A percentile compares a stretch with the other conserved stretches of the same genome.
Evolutionary conservation across 805 yeast species (phyloP).

Genomic region (Cyberlindnera maclurae): DNA sequence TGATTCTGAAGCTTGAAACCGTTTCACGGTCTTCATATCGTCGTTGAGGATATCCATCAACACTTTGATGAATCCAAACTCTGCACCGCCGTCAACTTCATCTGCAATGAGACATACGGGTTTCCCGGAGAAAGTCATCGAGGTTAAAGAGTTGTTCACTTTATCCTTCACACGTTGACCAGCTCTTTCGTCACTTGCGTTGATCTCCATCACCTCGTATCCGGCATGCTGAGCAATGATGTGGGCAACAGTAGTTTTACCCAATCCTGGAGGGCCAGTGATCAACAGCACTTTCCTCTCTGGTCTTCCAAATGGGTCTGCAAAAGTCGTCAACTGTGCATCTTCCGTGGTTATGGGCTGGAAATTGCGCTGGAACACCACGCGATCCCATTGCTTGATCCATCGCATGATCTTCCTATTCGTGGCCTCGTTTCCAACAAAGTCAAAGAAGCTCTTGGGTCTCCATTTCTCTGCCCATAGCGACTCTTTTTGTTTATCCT

Average conservation of each 20-base stretch:
- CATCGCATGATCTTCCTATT: conserved; percentile 55
- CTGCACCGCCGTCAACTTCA: conserved; percentile 80
- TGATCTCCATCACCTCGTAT: conserved; percentile 73
- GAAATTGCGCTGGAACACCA: conserved; percentile 43
- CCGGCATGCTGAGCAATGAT: conserved; percentile 78
- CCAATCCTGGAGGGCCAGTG: conserved; percentile 92
- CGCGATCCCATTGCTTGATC: conserved; percentile 61
- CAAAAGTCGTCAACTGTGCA: conserved; percentile 3
- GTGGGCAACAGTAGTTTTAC: conserved; percentile 87
- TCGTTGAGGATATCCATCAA: conserved; percentile 49
- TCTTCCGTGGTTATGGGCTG: conserved; percentile 20
- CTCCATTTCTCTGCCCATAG: conserved; percentile 63
- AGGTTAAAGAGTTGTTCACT: conserved; percentile 53
- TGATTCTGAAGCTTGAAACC: conserved; percentile 20
- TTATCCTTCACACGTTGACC: conserved; percentile 50
- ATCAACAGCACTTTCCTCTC: conserved; percentile 58
- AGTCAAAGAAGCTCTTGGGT: conserved; percentile 55
- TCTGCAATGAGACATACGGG: conserved; percentile 84
- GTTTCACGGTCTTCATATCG: conserved; percentile 48
- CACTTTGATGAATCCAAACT: conserved; percentile 52
- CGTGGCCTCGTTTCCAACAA: conserved; percentile 61
- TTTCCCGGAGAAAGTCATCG: conserved; percentile 57
- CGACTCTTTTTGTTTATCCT: conserved; percentile 3
- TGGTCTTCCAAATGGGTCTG: conserved; percentile 55
- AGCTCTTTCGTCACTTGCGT: conserved; percentile 76